Base-by-base conservation (phyloP, 306 rosid species). In the Lathyrus tuberosus region DNA sequence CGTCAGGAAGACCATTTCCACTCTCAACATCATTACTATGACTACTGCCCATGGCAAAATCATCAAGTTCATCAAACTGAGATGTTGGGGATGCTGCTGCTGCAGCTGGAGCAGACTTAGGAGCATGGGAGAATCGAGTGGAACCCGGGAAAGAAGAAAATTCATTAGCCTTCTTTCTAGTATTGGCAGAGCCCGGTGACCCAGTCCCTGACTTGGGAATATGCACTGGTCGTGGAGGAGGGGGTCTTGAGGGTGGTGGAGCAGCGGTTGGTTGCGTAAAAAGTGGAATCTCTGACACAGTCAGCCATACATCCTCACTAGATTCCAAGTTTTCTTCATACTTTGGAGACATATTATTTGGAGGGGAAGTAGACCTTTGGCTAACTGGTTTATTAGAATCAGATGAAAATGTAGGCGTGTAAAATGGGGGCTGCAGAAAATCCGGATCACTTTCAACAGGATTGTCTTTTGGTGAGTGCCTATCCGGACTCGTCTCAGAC, bases 201-300 rank as follows among this genome's bases (percentile, higher is more conserved):
- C 82, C 83, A 66, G 77, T 41, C 74, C 86, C 86, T 62, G 85
- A 67, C 81, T 81, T 89, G 28, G 84, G 73, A 71, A 84, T 80
- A 56, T 87, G 83, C 70, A 84, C 92, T 2, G 99, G 97, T 38
- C 86, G 80, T 56, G 99, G 99, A 76, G 99, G 99, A 49, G 97
- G 99, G 62, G 99, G 97, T 72, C 99, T 87, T 76, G 97, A 91
- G 57, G 99, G 99, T 56, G 99, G 97, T 47, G 97, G 99, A 78
- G 97, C 96, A 84, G 74, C 65, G n/a, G 97, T 91, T 53, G 99
- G 96, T 59, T 83, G 96, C 48, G 99, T 95, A 74, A 80, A 79
- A 77, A 95, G 96, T 70, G 96, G 97, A 81, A 95, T 78, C 83
- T 95, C 97, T 31, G 96, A 91, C 52, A 91, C 99, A 1, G 91